Evolutionary conservation across 73 alveolate genomes (phyloP).

Genomic region (Paramecium bursaria): DNA sequence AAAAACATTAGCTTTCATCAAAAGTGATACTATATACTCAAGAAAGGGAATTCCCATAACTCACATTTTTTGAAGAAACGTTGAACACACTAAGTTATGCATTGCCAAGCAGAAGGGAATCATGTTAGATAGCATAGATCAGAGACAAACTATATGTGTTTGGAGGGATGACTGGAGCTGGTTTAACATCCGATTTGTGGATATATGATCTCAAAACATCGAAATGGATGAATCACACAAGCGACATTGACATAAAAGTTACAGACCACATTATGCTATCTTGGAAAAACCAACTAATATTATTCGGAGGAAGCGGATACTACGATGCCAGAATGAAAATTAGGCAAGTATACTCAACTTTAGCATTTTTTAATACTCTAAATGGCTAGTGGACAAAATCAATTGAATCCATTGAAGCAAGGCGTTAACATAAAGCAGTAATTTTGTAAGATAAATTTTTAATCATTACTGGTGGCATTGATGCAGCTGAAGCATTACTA

Average conservation of each 20-base stretch:
- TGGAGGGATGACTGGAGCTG: slow-evolving; percentile 63
- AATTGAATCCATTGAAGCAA: slow-evolving; percentile 43
- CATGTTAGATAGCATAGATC: neutral
- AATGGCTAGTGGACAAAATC: slow-evolving; percentile 13
- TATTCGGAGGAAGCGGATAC: slow-evolving; percentile 47
- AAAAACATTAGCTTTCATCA: neutral
- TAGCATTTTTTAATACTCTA: slow-evolving; percentile 12
- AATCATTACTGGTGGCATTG: slow-evolving; percentile 44
- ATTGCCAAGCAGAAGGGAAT: slow-evolving; percentile 46
- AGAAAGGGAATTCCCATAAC: neutral
- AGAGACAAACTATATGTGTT: slow-evolving; percentile 44
- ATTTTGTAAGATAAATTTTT: slow-evolving; percentile 6
- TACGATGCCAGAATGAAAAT: slow-evolving; percentile 52
- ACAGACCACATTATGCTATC: slow-evolving; percentile 41
- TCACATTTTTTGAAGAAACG: slow-evolving; percentile 39
- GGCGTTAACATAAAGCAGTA: slow-evolving; percentile 41
- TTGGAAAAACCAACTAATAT: neutral
- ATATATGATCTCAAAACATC: slow-evolving; percentile 38
- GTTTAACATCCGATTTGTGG: slow-evolving; percentile 50
- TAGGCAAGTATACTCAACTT: slow-evolving; percentile 26
- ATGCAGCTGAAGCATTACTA: slow-evolving; percentile 33
- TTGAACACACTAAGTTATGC: slow-evolving; percentile 22
- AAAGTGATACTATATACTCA: neutral
- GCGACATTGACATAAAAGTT: neutral
- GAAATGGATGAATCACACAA: slow-evolving; percentile 5